Evolutionary conservation across 495 filamentous ascomycete genomes (phyloP), one percentile per base, ranked within the genome.

Genomic region (Aspergillus olivimuriae): DNA sequence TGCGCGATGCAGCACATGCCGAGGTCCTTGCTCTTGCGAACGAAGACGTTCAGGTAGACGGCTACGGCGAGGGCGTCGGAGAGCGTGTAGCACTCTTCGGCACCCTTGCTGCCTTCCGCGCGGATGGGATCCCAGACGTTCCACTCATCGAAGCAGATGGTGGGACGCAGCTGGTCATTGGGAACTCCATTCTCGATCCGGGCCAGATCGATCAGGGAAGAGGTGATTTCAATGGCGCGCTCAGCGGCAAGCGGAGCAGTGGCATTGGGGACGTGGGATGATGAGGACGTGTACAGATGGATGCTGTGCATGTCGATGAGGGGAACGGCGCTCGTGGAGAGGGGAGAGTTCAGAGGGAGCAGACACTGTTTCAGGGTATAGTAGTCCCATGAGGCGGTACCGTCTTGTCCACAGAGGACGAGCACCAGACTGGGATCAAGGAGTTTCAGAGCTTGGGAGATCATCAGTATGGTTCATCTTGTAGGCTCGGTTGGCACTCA

Each of bases 101-200:
- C 83, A 15, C 83, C 82, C 39, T 70, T 60, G 47, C 82, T 80
- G 31, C 82, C 84, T 3, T 80, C 81, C 1, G 86, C 84, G 18
- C 84, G 76, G 28, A 74, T 67, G 5, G 83, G 83, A 55, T 89
- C 84, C 86, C 85, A 89, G 10, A 89, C 83, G 61, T 90, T 87
- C 85, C 86, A 89, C 60, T 89, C 85, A 58, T 90, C 86, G 57
- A 89, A 89, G 62, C 85, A 89, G 58, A 90, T 86, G 28, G 70
- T 82, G 11, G 77, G 81, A 9, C 70, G 62, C 10, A 75, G 75
- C 20, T 78, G 73, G 3, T 68, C 61, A 2, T 74, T 64, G 0
- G 80, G 66, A 1, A 86, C 76, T 2, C 58, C 56, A 49, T 80
- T 81, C 58, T 87, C 81, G 58, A 87, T 83, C 11, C 83, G 67